Evolutionary conservation across 192 early-diverging fungal species (phyloP).

Genomic region (Jimgerdemannia flammicorona): DNA sequence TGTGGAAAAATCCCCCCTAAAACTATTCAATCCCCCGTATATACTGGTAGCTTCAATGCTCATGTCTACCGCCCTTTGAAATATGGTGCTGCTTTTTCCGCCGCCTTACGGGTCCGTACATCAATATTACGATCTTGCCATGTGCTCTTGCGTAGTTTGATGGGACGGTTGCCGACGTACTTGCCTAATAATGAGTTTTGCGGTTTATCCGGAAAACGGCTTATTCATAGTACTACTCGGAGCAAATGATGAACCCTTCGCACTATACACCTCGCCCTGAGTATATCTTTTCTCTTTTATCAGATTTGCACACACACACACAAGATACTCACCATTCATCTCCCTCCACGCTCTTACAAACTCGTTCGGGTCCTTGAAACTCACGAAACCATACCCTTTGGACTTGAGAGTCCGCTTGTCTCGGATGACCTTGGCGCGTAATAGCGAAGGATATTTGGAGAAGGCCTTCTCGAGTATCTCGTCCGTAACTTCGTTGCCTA

Average conservation of each 20-base stretch:
- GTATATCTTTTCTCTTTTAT: too few relatives aligned
- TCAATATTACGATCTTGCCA: constrained; percentile 91
- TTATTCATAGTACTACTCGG: background rate
- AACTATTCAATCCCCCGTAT: too few relatives aligned
- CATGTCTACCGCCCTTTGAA: background rate
- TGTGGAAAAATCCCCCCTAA: too few relatives aligned
- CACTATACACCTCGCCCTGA: too few relatives aligned
- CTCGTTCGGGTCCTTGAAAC: constrained; percentile 87
- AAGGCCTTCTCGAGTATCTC: constrained; percentile 79
- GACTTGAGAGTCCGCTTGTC: constrained; percentile 85
- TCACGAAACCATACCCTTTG: constrained; percentile 92
- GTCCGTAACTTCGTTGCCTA: constrained; percentile 91
- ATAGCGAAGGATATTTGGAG: constrained; percentile 81
- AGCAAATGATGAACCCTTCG: too few relatives aligned
- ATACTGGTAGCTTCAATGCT: too few relatives aligned
- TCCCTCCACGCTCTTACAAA: constrained; percentile 92
- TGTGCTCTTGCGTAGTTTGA: constrained; percentile 88
- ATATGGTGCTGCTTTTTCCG: constrained; percentile 30
- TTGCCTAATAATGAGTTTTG: constrained; percentile 58
- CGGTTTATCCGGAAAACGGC: background rate
- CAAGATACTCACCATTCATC: constrained; percentile 73
- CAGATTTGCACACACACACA: too few relatives aligned
- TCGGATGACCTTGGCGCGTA: constrained; percentile 76
- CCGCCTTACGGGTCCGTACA: constrained; percentile 44
- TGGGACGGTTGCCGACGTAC: constrained; percentile 93